phyloP scores from a whole-genome alignment of 208 protist species.

The Trypanosoma brucei region DNA sequence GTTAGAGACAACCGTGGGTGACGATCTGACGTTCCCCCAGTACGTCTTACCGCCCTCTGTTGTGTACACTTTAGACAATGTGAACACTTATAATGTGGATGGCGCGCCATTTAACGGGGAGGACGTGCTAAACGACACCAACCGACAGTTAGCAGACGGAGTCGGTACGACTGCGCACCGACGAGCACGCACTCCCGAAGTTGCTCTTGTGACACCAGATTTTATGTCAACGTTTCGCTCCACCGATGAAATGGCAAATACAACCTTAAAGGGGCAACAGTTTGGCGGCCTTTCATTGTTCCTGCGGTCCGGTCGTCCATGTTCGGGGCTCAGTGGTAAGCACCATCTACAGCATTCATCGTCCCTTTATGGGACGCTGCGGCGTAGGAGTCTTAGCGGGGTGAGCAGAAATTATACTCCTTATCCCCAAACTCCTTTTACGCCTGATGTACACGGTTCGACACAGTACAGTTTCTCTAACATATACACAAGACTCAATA shows the following conservation, averaged over 20 bases:
- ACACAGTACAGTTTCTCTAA: constrained; percentile 1
- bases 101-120: not conserved
- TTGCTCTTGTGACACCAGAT: not conserved
- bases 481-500: constrained; percentile 39
- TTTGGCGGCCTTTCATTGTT: constrained; percentile 7
- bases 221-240: constrained; percentile 1
- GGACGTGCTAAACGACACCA: not conserved
- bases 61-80: constrained; percentile 19
- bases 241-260: not conserved
- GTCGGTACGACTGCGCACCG: not conserved
- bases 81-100: not conserved
- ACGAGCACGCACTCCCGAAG: constrained; percentile 13
- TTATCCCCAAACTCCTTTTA: not conserved
- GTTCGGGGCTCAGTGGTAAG: constrained; percentile 13
- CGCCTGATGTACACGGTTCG: constrained; percentile 8
- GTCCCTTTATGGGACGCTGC: constrained; percentile 11
- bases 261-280: not conserved
- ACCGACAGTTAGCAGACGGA: not conserved
- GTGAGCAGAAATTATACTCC: constrained; percentile 6
- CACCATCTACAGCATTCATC: constrained; percentile 3
- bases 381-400: constrained; percentile 11
- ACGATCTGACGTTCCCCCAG: constrained; percentile 18
- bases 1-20: not conserved
- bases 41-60: constrained; percentile 20
- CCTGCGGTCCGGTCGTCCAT: not conserved